phyloP scores from a whole-genome alignment of 139 green algal species.

The Coccomyxa sp. region DNA sequence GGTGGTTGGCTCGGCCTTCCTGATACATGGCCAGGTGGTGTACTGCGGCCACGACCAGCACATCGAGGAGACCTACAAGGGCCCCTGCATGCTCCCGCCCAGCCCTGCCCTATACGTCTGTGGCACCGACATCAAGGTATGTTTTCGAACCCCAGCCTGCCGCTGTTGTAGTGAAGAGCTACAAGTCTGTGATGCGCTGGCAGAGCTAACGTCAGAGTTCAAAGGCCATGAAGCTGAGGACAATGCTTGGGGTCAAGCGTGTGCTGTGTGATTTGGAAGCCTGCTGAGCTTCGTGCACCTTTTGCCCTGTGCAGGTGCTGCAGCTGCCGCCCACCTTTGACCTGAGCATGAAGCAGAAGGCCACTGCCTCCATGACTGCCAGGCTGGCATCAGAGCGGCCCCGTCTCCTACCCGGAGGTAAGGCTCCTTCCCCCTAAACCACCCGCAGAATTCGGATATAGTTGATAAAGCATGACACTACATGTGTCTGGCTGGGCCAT shows the following conservation, averaged over 20 bases:
- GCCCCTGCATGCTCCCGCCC: neutral
- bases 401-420: neutral
- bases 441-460: too few relatives aligned
- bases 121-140: neutral
- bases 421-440: neutral
- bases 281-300: too few relatives aligned
- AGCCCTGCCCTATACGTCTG: neutral
- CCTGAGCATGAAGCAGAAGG: neutral
- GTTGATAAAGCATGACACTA: neutral
- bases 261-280: too few relatives aligned
- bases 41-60: neutral
- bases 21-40: neutral
- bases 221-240: neutral
- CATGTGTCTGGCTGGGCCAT: neutral
- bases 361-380: neutral
- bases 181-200: neutral
- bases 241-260: neutral
- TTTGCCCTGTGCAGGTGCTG: conserved; percentile 7
- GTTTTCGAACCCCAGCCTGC: neutral
- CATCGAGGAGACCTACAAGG: neutral
- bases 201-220: neutral
- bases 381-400: neutral
- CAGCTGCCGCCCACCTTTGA: neutral
- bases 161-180: too few relatives aligned
- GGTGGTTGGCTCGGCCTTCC: neutral